phyloP scores from a whole-genome alignment of 1,139 yeast genomes.

The Debaryomyces psychrophilus region DNA sequence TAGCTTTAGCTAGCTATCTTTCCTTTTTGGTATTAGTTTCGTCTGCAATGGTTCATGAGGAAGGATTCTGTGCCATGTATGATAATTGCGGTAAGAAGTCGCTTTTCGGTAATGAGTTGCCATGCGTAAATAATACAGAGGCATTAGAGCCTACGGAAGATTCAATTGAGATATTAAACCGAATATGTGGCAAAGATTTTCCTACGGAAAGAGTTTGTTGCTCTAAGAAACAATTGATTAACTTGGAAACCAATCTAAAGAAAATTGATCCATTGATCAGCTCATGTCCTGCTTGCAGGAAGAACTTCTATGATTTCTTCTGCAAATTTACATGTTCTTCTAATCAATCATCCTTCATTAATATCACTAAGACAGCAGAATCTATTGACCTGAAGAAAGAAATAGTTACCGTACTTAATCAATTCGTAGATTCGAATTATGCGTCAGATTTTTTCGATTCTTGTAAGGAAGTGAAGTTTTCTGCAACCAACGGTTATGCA shows the following conservation, averaged over 20 bases:
- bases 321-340: constrained; percentile 93
- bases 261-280: constrained; percentile 80
- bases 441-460: constrained; percentile 76
- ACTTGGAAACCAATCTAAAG: constrained; percentile 55
- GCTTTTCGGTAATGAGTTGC: constrained; percentile 75
- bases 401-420: constrained; percentile 73
- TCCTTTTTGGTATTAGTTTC: not conserved
- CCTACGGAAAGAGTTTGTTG: constrained; percentile 42
- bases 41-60: constrained; percentile 21
- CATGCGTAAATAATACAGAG: constrained; percentile 64
- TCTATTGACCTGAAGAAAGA: constrained; percentile 57
- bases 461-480: constrained; percentile 86
- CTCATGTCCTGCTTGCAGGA: constrained; percentile 92
- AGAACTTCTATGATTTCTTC: constrained; percentile 81
- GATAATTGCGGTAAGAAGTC: constrained; percentile 78
- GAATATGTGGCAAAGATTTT: constrained; percentile 75
- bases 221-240: constrained; percentile 37
- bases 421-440: constrained; percentile 59
- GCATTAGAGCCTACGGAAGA: constrained; percentile 51
- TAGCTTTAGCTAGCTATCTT: not conserved
- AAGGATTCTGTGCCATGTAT: constrained; percentile 61
- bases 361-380: constrained; percentile 57
- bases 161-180: constrained; percentile 50
- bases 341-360: constrained; percentile 72
- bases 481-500: constrained; percentile 94